Percentiles rank a stretch among this genome's conserved stretches.
Conservation (phyloP, 371 early-diverging fungal species). For the Mucor circinelloides region DNA sequence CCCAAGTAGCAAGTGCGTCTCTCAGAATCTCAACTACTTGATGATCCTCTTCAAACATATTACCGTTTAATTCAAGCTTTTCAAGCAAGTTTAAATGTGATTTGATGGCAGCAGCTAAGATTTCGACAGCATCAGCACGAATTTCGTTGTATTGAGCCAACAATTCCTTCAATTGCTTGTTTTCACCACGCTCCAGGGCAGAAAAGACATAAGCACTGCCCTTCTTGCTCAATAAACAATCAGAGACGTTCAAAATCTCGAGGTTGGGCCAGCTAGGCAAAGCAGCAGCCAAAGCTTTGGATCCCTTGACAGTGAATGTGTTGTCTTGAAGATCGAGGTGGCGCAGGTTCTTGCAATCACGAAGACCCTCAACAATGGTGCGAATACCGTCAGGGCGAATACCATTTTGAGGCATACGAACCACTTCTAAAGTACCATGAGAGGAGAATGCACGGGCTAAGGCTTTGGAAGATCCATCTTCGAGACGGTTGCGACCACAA, state of each 20-base stretch:
- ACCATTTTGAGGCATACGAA: constrained; percentile 97
- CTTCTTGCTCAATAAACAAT: constrained; percentile 82
- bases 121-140: constrained; percentile 66
- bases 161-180: constrained; percentile 67
- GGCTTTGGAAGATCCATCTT: constrained; percentile 77
- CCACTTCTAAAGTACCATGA: constrained; percentile 72
- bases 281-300: constrained; percentile 78
- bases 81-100: constrained; percentile 61
- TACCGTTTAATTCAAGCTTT: constrained; percentile 89
- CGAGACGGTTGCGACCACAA: constrained; percentile 94
- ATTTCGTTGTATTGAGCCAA: constrained; percentile 91
- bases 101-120: constrained; percentile 70
- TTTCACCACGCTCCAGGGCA: constrained; percentile 60
- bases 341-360: constrained; percentile 68
- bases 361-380: constrained; percentile 71
- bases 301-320: constrained; percentile 88
- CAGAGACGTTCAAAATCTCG: constrained; percentile 82
- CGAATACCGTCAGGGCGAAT: constrained; percentile 93
- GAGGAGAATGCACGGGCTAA: constrained; percentile 85
- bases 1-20: constrained; percentile 70
- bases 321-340: constrained; percentile 95
- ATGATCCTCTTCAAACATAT: constrained; percentile 83
- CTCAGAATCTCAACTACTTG: constrained; percentile 70
- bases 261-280: constrained; percentile 81
- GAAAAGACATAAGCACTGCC: constrained; percentile 71